phyloP scores from a whole-genome alignment of 2,329 filamentous ascomycete species.

The Cytospora schulzeri region DNA sequence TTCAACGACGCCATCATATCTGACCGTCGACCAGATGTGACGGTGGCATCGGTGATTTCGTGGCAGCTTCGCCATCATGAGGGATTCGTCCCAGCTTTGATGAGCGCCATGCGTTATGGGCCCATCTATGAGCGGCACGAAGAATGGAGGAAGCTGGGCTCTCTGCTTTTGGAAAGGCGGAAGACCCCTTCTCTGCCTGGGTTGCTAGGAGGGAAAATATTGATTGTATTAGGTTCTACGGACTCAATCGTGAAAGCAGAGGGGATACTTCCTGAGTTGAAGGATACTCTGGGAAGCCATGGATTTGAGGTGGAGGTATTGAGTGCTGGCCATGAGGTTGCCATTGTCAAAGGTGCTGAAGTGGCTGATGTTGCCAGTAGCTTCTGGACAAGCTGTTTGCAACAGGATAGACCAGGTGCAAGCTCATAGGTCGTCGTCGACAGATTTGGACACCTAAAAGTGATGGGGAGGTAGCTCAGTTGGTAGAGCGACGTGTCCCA shows the following conservation, averaged over 20 bases:
- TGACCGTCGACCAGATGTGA: constrained; percentile 51
- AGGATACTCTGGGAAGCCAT: constrained; percentile 57
- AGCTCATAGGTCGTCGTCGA: neutral
- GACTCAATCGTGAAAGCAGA: constrained; percentile 69
- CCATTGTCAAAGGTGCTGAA: constrained; percentile 61
- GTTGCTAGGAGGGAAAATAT: constrained; percentile 52
- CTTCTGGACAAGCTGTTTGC: constrained; percentile 36
- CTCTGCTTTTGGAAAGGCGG: constrained; percentile 46
- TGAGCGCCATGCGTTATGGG: constrained; percentile 69
- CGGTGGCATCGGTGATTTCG: constrained; percentile 62
- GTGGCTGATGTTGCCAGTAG: constrained; percentile 50
- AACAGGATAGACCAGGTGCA: neutral
- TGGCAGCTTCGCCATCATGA: constrained; percentile 70
- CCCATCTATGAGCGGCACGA: constrained; percentile 67
- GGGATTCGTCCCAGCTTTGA: constrained; percentile 71
- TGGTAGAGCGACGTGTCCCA: constrained; percentile 5
- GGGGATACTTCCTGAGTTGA: constrained; percentile 65
- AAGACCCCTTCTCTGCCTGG: constrained; percentile 38
- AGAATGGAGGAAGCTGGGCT: constrained; percentile 62
- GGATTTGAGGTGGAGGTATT: constrained; percentile 58
- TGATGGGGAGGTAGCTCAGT: neutral
- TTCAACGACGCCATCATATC: constrained; percentile 56
- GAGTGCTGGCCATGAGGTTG: constrained; percentile 70
- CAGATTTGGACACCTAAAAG: neutral
- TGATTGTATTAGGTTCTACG: constrained; percentile 65